Evolutionary conservation across 495 filamentous ascomycete genomes (phyloP).

Genomic region (Tuber calosporum): DNA sequence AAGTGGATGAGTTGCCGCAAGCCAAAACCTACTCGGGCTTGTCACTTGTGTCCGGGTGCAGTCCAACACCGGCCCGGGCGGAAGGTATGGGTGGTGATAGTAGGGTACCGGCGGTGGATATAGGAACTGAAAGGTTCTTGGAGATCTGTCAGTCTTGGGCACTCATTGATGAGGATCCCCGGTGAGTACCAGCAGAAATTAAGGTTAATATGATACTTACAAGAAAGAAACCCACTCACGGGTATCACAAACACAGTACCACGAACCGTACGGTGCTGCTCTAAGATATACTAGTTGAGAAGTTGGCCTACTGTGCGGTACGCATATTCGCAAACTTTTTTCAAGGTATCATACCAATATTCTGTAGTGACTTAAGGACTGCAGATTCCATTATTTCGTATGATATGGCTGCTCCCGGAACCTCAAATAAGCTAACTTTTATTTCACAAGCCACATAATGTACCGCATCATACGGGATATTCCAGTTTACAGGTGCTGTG

Average conservation of each 20-base stretch:
- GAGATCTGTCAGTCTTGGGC: not conserved
- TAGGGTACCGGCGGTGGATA: not conserved
- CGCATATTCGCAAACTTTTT: not conserved
- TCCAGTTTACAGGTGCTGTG: not conserved
- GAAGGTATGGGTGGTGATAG: not conserved
- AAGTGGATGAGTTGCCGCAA: no score
- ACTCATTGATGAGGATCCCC: not conserved
- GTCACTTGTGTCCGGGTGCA: not conserved
- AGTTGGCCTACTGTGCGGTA: not conserved
- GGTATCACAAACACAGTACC: not conserved
- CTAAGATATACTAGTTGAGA: not conserved
- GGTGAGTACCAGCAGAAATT: not conserved
- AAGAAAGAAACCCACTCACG: not conserved
- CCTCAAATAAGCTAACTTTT: not conserved
- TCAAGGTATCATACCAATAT: not conserved
- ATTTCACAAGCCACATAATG: not conserved
- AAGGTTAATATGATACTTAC: not conserved
- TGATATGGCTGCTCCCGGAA: not conserved
- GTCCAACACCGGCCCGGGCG: not conserved
- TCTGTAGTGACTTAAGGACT: not conserved
- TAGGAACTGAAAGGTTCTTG: not conserved
- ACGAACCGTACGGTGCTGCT: not conserved
- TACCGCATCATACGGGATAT: not conserved
- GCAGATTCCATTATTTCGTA: not conserved
- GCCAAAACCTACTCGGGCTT: no score